Conservation (phyloP, 129 eudicot genomes). For the Flaveria sonorensis region DNA sequence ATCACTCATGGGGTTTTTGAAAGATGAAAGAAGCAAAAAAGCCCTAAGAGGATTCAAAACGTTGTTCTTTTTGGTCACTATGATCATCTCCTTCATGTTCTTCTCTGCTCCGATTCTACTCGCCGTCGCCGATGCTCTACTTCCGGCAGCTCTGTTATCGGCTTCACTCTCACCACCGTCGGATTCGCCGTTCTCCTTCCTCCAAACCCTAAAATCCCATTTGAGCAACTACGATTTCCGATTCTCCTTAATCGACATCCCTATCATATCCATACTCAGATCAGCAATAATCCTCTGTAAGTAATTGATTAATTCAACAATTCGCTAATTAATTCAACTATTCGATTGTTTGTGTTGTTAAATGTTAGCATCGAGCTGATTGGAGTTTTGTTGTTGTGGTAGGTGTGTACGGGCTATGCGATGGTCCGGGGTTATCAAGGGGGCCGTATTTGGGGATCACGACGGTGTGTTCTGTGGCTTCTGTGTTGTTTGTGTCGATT, state of each 20-base stretch:
- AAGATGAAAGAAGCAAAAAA: constrained; percentile 61
- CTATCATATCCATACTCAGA: constrained; percentile 70
- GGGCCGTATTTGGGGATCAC: constrained; percentile 87
- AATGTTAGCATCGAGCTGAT: neutral
- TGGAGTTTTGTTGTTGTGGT: constrained; percentile 12
- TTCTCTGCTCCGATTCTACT: constrained; percentile 84
- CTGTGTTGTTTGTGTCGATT: constrained; percentile 77
- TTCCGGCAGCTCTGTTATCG: constrained; percentile 78
- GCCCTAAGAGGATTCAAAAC: constrained; percentile 75
- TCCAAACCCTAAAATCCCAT: constrained; percentile 52
- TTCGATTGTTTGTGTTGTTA: neutral
- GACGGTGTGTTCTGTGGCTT: constrained; percentile 69
- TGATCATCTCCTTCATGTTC: constrained; percentile 67
- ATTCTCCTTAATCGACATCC: constrained; percentile 78
- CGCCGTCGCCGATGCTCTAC: constrained; percentile 77
- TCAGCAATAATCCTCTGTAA: constrained; percentile 83
- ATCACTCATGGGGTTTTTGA: constrained; percentile 50
- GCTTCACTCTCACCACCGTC: constrained; percentile 46
- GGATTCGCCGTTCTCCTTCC: constrained; percentile 37
- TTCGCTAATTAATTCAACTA: neutral
- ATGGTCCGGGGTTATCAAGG: constrained; percentile 80
- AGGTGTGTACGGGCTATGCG: constrained; percentile 96
- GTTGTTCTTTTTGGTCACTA: constrained; percentile 65
- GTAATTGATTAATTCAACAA: constrained; percentile 22
- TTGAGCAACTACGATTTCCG: constrained; percentile 72